Base-by-base conservation (phyloP, 2,329 filamentous ascomycete genomes). In the Elsinoe ampelina region DNA sequence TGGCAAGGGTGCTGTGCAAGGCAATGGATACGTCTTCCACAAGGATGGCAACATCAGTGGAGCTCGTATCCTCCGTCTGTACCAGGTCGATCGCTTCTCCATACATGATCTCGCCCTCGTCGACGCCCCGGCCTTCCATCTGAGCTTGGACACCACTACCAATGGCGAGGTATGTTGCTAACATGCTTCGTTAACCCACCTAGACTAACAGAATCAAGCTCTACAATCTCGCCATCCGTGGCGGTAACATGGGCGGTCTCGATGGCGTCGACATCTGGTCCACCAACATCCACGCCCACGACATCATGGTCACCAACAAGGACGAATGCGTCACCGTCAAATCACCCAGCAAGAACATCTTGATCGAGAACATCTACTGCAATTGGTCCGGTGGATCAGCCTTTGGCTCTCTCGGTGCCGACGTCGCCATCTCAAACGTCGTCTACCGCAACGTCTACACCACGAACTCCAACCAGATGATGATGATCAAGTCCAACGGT, bases 301-400 rank as follows among this genome's bases (percentile, higher is more conserved):
- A 83, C 64, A 67, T 82, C 42, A 77, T 78, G 70, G 80, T 83
- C 5, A 81, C 80, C 20, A 83, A 83, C 73, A 81, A 80, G 66
- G 79, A 83, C 63, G 80, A 83, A 64, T 82, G 79, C 63, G 77
- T 82, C 0, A 81, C 78, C 1, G 76, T 81, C 59, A 82, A 79
- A 67, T 74, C 70, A 45, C 75, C 77, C 1, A 70, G 78, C 2
- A 70, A 74, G 54, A 75, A 82, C 64, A 75, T 83, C 36, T 70
- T 82, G n/a, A 67, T 83, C 36, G 80, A 84, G 62, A 78, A 77
- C 60, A 73, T 83, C 58, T 80, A 80, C 69, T 83, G 81, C 70
- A 83, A 83, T 70, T 80, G 75, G 75, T 78, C 73, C n/a, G 80
- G 80, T 13, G 79, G 66, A 34, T 80, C 78, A 60, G 79, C 76